phyloP scores from a whole-genome alignment of 805 yeast species.

The Saccharomycopsis javanensis region DNA sequence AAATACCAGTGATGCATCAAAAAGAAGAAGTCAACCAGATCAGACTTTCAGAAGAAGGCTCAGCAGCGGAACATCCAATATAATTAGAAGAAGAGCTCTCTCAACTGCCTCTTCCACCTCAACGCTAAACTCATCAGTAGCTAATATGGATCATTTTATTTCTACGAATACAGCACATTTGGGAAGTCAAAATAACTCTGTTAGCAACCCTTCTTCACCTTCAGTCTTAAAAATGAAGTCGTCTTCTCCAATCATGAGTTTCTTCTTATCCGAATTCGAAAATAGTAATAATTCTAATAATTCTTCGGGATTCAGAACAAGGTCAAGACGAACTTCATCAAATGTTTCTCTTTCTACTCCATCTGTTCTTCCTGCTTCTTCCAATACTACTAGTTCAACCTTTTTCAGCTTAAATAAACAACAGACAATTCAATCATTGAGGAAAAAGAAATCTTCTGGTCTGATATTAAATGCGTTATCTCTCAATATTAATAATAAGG shows the following conservation, averaged over 20 bases:
- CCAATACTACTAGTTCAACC: not conserved
- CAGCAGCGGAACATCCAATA: not conserved
- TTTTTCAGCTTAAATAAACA: not conserved
- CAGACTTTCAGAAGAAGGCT: not conserved
- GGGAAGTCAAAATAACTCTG: not conserved
- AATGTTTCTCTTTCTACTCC: not conserved
- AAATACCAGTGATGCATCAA: conserved; percentile 13
- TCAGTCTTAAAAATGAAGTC: not conserved
- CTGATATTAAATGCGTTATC: not conserved
- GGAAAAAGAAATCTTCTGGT: conserved; percentile 1
- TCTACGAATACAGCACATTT: not conserved
- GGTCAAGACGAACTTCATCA: not conserved
- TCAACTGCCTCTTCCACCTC: not conserved
- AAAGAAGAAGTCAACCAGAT: conserved; percentile 8
- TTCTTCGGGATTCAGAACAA: not conserved
- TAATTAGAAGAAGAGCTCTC: not conserved
- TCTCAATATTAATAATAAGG: not conserved
- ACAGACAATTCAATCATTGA: not conserved
- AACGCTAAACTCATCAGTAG: not conserved
- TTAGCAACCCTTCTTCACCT: not conserved
- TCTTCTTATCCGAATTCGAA: conserved; percentile 17
- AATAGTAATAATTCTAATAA: not conserved
- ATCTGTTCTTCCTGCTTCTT: not conserved
- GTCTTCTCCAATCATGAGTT: conserved; percentile 14
- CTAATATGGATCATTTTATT: not conserved